Evolutionary conservation across 2,329 filamentous ascomycete genomes (phyloP), one percentile per base, ranked within the genome.

Genomic region (Fusarium xyrophilum): DNA sequence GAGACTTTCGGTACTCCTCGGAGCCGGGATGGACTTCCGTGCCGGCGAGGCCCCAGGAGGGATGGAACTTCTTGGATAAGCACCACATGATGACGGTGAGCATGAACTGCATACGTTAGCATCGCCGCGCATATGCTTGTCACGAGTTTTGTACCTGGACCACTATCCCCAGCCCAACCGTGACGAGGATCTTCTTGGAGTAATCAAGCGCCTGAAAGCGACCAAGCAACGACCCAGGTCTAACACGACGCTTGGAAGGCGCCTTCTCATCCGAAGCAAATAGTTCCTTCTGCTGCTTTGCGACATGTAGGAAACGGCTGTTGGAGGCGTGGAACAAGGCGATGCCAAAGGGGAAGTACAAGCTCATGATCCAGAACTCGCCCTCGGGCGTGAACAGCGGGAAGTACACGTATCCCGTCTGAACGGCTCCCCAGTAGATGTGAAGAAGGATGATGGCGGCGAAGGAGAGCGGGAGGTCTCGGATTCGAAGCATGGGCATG

Each of bases 291-390:
- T 89, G 88, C 28, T 83, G 80, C 66, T 82, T 82, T 52, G 86
- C 86, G 56, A 89, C 81, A 66, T 88, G 80, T 21, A 89, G 81
- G 55, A 90, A 86, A 57, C 86, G 86, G 70, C 81, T 84, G 74
- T 89, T 89, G 63, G 85, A 85, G 25, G 86, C 88, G 72, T 91
- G 88, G 73, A 90, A 90, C 8, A 91, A 78, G 11, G 87, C 88
- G 56, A 91, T 87, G 27, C 89, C 88, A 48, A 88, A 84, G 14
- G 89, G 89, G 6, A 91, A 79, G 75, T 87, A 89, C 57, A 88
- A 81, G 65, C 85, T 84, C 89, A 91, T 91, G 76, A 89, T 83
- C 87, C 88, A 91, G 74, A 83, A 91, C 76, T 89, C 86, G 19
- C 81, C 80, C 23, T 82, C 79, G 54, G 86, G 86, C 0, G 86